Percentiles rank a stretch among this genome's conserved stretches.
Evolutionary conservation across 345 rosid species (phyloP).

Genomic region (Xanthoceras sorbifolium): DNA sequence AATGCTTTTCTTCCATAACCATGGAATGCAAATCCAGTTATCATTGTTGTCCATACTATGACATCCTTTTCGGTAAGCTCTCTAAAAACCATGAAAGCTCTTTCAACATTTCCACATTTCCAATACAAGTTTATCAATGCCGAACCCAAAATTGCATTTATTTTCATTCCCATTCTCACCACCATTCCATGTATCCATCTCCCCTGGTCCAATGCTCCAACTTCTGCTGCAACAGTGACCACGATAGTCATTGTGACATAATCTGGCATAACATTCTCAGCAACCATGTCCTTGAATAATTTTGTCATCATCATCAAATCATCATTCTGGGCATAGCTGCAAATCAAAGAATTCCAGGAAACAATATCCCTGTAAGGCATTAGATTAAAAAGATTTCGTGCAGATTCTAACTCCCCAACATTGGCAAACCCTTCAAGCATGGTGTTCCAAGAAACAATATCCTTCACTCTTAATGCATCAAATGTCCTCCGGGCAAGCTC

Average conservation of each 20-base stretch:
- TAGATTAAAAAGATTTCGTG: slow-evolving; percentile 38
- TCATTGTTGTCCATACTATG: slow-evolving; percentile 64
- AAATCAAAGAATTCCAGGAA: slow-evolving; percentile 55
- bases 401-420: slow-evolving; percentile 44
- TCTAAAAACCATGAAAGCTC: slow-evolving; percentile 42
- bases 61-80: slow-evolving; percentile 43
- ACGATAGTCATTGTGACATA: slow-evolving; percentile 45
- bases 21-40: slow-evolving; percentile 58
- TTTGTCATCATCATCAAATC: slow-evolving; percentile 33
- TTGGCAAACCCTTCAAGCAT: slow-evolving; percentile 55
- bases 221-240: slow-evolving; percentile 43
- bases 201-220: slow-evolving; percentile 43
- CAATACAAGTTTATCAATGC: slow-evolving; percentile 60
- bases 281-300: slow-evolving; percentile 39
- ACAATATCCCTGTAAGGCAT: slow-evolving; percentile 51
- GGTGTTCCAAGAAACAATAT: slow-evolving; percentile 51
- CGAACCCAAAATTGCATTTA: slow-evolving; percentile 48
- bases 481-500: slow-evolving; percentile 42
- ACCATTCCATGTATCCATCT: slow-evolving; percentile 52
- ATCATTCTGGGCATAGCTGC: slow-evolving; percentile 48
- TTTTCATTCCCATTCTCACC: slow-evolving; percentile 28
- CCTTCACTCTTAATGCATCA: slow-evolving; percentile 37
- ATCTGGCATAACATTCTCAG: slow-evolving; percentile 46
- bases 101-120: slow-evolving; percentile 51
- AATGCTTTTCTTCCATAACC: slow-evolving; percentile 55